Evolutionary conservation across 2,329 filamentous ascomycete species (phyloP), one percentile per base, ranked within the genome.

Genomic region (Blumeria graminis): DNA sequence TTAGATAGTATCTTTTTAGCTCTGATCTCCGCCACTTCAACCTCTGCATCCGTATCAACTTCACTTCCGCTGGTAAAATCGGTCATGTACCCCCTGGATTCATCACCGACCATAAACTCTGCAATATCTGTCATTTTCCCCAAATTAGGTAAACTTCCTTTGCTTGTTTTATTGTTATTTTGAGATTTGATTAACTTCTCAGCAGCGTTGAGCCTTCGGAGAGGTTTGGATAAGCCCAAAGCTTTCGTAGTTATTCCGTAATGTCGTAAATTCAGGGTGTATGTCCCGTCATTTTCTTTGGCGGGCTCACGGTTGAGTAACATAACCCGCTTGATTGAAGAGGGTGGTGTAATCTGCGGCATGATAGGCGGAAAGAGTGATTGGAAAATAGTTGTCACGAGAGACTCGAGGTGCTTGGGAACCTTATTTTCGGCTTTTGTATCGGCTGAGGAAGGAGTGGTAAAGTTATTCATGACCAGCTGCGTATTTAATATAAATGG

Each of bases 391-490:
- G 88, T 93, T 1, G 89, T 96, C 2, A 88, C 82, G 35, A 98
- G 81, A 28, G 84, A 83, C 70, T 98, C 92, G 65, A 98, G 84
- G 63, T 95, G 89, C 66, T 87, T 93, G 5, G 90, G 88, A n/a
- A 94, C 81, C 59, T 83, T 80, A 22, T 80, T 77, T 57, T 75
- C 76, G 34, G 77, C 70, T 57, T 80, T 76, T 48, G 75, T 67
- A 57, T 70, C 67, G 34, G 18, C 11, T 54, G 70, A 68, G 60
- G 74, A 73, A 33, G 83, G 76, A 3, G 81, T 82, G 41, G 78
- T 78, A 69, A 98, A 94, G 69, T 94, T 95, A 72, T 98, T 98
- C 92, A 98, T 96, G 62, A 98, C 92, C 48, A 98, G 77, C 78
- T 83, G 59, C 2, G 22, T 3, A 14, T 28, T 1, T 28, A 28